phyloP scores from a whole-genome alignment of 2,329 filamentous ascomycete genomes.

The Fusarium napiforme region DNA sequence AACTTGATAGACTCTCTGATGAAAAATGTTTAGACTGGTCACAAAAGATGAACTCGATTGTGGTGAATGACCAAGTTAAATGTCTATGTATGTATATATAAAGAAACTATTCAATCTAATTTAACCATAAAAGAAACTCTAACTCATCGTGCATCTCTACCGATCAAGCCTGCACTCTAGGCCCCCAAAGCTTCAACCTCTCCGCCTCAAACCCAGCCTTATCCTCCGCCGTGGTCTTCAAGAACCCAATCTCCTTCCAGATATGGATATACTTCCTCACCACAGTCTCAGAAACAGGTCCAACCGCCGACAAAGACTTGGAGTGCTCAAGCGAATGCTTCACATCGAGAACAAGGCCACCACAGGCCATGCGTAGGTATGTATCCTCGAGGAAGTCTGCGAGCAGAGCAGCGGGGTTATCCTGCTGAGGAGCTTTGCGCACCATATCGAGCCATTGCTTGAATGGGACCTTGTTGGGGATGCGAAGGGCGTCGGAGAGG shows the following conservation, averaged over 20 bases:
- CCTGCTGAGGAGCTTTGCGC: conserved; percentile 26
- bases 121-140: neutral
- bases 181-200: conserved; percentile 19
- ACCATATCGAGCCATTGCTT: conserved; percentile 23
- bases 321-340: conserved; percentile 29
- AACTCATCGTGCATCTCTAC: neutral
- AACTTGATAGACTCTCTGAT: rapidly evolving
- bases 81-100: neutral
- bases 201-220: conserved; percentile 30
- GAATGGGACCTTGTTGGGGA: conserved; percentile 16
- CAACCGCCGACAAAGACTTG: conserved; percentile 14
- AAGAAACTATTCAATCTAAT: neutral
- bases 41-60: too few relatives aligned
- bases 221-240: conserved; percentile 30
- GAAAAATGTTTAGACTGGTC: rapidly evolving
- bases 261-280: conserved; percentile 40
- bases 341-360: conserved; percentile 15
- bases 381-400: conserved; percentile 22
- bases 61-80: neutral
- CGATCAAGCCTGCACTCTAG: neutral
- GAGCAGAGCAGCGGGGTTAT: conserved; percentile 10
- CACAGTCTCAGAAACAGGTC: conserved; percentile 22
- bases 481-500: conserved; percentile 13
- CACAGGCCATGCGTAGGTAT: conserved; percentile 27
- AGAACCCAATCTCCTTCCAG: conserved; percentile 39